phyloP scores from a whole-genome alignment of 495 filamentous ascomycete species.

The Aspergillus homomorphus region DNA sequence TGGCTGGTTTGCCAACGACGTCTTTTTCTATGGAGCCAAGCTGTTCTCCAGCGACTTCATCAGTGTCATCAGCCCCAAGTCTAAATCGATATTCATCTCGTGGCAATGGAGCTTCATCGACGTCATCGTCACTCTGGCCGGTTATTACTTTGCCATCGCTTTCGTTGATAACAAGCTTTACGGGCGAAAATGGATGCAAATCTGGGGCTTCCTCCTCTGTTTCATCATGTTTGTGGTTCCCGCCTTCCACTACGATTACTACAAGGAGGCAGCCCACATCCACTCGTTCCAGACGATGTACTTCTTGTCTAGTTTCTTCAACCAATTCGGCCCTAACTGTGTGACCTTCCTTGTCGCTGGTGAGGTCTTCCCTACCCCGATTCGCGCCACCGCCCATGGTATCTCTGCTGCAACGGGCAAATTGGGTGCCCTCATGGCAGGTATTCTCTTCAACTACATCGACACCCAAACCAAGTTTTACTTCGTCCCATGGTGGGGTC shows the following conservation, averaged over 20 bases:
- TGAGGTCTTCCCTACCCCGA: conserved; percentile 85
- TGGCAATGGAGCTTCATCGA: conserved; percentile 93
- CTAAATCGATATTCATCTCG: conserved; percentile 65
- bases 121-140: conserved; percentile 70
- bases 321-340: conserved; percentile 90
- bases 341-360: conserved; percentile 91
- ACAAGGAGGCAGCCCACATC: conserved; percentile 60
- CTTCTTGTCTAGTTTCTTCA: conserved; percentile 91
- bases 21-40: conserved; percentile 98
- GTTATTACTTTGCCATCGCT: conserved; percentile 79
- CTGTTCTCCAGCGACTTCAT: conserved; percentile 91
- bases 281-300: conserved; percentile 86
- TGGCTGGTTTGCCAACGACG: conserved; percentile 86
- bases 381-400: conserved; percentile 88
- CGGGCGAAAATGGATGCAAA: conserved; percentile 89
- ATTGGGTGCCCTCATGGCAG: conserved; percentile 75
- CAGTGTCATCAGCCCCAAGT: conserved; percentile 59
- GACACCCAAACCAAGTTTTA: conserved; percentile 71
- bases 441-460: conserved; percentile 89
- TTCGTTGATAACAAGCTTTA: conserved; percentile 89
- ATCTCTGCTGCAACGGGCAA: conserved; percentile 84
- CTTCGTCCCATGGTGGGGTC: conserved; percentile 89
- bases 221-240: conserved; percentile 87
- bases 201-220: conserved; percentile 77
- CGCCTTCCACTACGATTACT: conserved; percentile 80